Evolutionary conservation across 345 rosid genomes (phyloP).

Genomic region (Firmiana major): DNA sequence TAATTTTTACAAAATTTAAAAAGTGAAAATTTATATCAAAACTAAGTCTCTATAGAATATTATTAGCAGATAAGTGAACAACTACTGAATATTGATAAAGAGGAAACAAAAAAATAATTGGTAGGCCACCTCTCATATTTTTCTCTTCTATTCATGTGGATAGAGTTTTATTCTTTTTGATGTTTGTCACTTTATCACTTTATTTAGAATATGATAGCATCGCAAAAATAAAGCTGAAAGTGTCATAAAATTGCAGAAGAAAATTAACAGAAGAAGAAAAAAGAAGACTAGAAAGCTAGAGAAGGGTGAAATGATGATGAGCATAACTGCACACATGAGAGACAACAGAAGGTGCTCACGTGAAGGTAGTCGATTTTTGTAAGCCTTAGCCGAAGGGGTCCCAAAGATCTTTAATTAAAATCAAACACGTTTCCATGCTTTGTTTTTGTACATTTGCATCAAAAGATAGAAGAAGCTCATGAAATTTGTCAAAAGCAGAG

Average conservation of each 20-base stretch:
- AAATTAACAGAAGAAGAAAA: not conserved
- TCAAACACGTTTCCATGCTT: not conserved
- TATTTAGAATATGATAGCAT: conserved; percentile 9
- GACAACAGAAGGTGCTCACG: conserved; percentile 48
- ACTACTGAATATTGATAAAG: not conserved
- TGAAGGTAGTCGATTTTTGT: conserved; percentile 31
- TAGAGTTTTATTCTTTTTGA: not conserved
- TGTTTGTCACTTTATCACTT: not conserved
- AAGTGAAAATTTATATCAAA: too few species aligned
- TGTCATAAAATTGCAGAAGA: conserved; percentile 11
- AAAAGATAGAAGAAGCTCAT: not conserved
- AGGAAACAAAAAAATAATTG: not conserved
- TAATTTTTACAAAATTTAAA: too few species aligned
- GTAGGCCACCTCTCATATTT: not conserved
- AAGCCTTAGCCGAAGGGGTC: not conserved
- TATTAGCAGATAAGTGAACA: too few species aligned
- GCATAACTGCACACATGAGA: conserved; percentile 26
- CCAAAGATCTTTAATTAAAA: not conserved
- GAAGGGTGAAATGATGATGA: conserved; percentile 15
- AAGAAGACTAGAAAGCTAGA: not conserved
- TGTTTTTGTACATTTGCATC: not conserved
- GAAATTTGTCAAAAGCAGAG: not conserved
- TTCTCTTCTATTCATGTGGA: conserved; percentile 2
- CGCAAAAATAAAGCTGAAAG: conserved; percentile 22
- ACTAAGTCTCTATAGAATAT: too few species aligned